phyloP scores from a whole-genome alignment of 345 rosid species.

The Adansonia digitata region DNA sequence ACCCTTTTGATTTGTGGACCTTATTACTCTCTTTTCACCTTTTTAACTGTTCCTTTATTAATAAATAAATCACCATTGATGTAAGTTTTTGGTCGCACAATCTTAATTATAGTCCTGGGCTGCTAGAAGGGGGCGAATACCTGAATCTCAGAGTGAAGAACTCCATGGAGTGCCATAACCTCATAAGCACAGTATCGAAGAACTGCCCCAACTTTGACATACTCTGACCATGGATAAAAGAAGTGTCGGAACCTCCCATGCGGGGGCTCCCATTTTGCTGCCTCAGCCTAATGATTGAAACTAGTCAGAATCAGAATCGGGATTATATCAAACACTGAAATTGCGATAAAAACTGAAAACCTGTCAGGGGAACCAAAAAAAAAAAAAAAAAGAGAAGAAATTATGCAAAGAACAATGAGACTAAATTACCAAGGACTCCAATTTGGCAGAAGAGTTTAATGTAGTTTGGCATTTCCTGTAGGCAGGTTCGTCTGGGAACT shows the following conservation, averaged over 20 bases:
- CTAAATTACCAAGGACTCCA: slow-evolving; percentile 46
- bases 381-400: background rate
- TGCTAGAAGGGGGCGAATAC: slow-evolving; percentile 21
- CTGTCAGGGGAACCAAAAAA: background rate
- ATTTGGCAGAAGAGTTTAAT: slow-evolving; percentile 46
- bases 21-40: background rate
- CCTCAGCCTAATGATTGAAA: slow-evolving; percentile 31
- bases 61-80: too few relatives aligned
- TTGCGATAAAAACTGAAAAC: background rate
- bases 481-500: slow-evolving; percentile 62
- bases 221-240: slow-evolving; percentile 66
- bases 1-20: background rate
- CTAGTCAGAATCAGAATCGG: slow-evolving; percentile 6
- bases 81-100: background rate
- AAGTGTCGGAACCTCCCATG: slow-evolving; percentile 60
- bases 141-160: slow-evolving; percentile 69
- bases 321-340: background rate
- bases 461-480: slow-evolving; percentile 42
- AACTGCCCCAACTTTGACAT: slow-evolving; percentile 63
- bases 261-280: slow-evolving; percentile 75
- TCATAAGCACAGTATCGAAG: slow-evolving; percentile 57
- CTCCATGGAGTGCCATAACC: slow-evolving; percentile 73
- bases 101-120: slow-evolving; percentile 11
- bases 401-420: background rate
- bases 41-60: slow-evolving; percentile 10